phyloP scores from a whole-genome alignment of 352 stramenopile genomes.

The Pythium oligandrum region DNA sequence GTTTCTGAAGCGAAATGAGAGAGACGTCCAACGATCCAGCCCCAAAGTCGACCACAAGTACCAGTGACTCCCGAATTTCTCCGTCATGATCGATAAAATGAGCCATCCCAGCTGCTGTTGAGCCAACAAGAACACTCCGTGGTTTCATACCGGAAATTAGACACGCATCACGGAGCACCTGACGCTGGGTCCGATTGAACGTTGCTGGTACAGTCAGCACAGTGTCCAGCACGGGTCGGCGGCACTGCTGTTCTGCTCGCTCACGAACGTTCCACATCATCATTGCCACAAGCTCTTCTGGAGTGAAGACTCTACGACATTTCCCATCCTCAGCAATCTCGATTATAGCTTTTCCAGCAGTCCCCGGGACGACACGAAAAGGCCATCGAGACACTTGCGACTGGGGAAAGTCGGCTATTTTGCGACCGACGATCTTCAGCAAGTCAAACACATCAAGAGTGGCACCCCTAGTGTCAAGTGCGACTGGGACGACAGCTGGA shows the following conservation, averaged over 20 bases:
- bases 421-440: conserved; percentile 11
- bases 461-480: neutral
- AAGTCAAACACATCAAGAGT: conserved; percentile 15
- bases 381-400: conserved; percentile 19
- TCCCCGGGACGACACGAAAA: conserved; percentile 24
- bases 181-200: conserved; percentile 45
- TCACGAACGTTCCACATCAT: conserved; percentile 35
- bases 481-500: too few species aligned
- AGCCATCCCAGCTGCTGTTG: conserved; percentile 31
- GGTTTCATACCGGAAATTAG: conserved; percentile 27
- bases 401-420: conserved; percentile 8
- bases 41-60: conserved; percentile 32
- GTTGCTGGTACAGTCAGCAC: conserved; percentile 27
- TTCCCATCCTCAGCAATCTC: conserved; percentile 11
- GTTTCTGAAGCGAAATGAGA: conserved; percentile 10
- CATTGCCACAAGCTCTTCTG: conserved; percentile 42
- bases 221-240: conserved; percentile 10
- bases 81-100: neutral
- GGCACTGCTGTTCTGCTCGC: conserved; percentile 19
- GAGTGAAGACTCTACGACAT: conserved; percentile 11
- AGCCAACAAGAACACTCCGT: conserved; percentile 23
- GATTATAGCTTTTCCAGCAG: conserved; percentile 27
- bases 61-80: conserved; percentile 3
- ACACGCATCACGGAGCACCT: conserved; percentile 32
- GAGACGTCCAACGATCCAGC: conserved; percentile 27